These are phyloP conservation scores for Polygonum aviculare DNA, from an alignment of 148 eudicot species.

Conservation along the genomic window DNA sequence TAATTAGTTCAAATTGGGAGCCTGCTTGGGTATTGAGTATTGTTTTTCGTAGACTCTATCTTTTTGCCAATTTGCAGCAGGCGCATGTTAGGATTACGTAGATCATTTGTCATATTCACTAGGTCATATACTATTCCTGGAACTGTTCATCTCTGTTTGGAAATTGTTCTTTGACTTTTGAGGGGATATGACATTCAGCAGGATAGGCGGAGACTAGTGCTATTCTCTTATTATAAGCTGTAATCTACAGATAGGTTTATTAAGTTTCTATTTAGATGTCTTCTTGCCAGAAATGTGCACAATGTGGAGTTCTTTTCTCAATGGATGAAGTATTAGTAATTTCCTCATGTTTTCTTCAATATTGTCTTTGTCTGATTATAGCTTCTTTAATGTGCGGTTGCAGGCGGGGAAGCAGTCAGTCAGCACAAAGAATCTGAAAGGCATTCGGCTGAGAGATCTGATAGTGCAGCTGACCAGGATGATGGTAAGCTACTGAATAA, in stretches of 20 bases:
- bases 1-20: neutral
- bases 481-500: constrained; percentile 22
- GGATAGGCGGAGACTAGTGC: neutral
- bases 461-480: constrained; percentile 25
- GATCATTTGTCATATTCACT: neutral
- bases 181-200: neutral
- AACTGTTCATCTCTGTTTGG: neutral
- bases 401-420: constrained; percentile 51
- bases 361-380: neutral
- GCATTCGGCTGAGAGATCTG: constrained; percentile 17
- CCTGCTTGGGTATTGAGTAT: neutral
- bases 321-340: neutral
- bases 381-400: constrained; percentile 6
- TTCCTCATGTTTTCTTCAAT: neutral
- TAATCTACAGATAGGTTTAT: neutral
- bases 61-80: neutral
- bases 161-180: neutral
- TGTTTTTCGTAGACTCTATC: neutral
- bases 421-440: constrained; percentile 32
- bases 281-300: neutral
- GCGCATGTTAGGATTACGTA: neutral
- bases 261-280: neutral
- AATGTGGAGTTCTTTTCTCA: neutral
- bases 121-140: neutral
- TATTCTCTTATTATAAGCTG: neutral